A percentile compares a stretch with the other conserved stretches of the same genome.
phyloP scores from a whole-genome alignment of 1,284 basidiomycete genomes.

The Boletus subluridellus region DNA sequence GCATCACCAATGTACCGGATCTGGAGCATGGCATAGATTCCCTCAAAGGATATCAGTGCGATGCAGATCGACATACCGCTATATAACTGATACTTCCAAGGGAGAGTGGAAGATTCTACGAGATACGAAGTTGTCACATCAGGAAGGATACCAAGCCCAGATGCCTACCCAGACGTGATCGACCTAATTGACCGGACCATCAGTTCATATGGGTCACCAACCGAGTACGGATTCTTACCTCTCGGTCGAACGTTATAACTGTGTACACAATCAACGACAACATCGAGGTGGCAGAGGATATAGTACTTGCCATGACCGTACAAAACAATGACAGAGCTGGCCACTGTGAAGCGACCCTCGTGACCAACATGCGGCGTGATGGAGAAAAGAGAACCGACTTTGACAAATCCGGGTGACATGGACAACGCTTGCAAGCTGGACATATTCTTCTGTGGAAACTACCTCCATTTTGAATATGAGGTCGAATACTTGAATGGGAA shows the following conservation, averaged over 20 bases:
- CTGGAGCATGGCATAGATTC: neutral
- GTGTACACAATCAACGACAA: neutral
- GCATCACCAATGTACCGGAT: conserved; percentile 25
- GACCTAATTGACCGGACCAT: conserved; percentile 3
- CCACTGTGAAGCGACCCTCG: neutral
- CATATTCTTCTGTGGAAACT: neutral
- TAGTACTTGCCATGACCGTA: conserved; percentile 2
- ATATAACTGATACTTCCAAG: conserved; percentile 16
- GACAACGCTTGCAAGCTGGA: neutral
- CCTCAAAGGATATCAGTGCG: neutral
- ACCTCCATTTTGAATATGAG: neutral
- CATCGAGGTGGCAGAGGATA: neutral
- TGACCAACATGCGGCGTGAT: neutral
- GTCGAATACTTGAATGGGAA: neutral
- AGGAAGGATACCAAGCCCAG: neutral
- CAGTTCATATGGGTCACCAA: neutral
- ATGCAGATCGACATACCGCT: conserved; percentile 5
- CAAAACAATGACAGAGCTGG: neutral
- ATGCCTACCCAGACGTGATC: conserved; percentile 21
- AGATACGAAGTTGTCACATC: neutral
- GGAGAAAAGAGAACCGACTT: neutral
- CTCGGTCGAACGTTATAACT: conserved; percentile 3
- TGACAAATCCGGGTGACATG: neutral
- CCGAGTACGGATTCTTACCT: neutral
- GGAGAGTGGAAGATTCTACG: neutral